phyloP scores from a whole-genome alignment of 164 flowering plant genomes.

The Chimonanthus praecox region DNA sequence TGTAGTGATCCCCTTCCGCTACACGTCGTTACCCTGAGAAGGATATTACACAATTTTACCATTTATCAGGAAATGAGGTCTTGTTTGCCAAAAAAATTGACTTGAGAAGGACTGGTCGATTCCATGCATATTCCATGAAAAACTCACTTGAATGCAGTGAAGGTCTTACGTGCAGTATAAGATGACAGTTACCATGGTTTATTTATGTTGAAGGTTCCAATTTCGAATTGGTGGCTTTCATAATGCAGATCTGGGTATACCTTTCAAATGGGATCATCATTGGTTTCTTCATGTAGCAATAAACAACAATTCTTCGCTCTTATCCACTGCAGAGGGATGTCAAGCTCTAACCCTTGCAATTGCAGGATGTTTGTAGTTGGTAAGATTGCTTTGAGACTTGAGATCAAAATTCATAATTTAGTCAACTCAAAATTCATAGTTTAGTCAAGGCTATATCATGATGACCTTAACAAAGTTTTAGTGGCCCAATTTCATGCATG shows the following conservation, averaged over 20 bases:
- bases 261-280: slow-evolving; percentile 81
- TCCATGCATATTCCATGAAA: slow-evolving; percentile 48
- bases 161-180: slow-evolving; percentile 51
- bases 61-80: slow-evolving; percentile 26
- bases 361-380: slow-evolving; percentile 84
- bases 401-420: slow-evolving; percentile 38
- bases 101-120: slow-evolving; percentile 30
- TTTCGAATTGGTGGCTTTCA: slow-evolving; percentile 99
- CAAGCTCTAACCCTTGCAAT: slow-evolving; percentile 64
- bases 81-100: slow-evolving; percentile 23
- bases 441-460: slow-evolving; percentile 37
- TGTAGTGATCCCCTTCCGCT: background rate
- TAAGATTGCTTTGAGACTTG: slow-evolving; percentile 90
- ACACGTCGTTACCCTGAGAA: background rate
- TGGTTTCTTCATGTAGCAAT: slow-evolving; percentile 91
- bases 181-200: slow-evolving; percentile 88
- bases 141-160: slow-evolving; percentile 48
- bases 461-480: slow-evolving; percentile 34
- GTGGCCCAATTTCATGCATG: slow-evolving; percentile 36
- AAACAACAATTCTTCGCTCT: slow-evolving; percentile 66
- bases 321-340: slow-evolving; percentile 76
- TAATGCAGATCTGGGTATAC: slow-evolving; percentile 98
- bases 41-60: slow-evolving; percentile 4
- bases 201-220: slow-evolving; percentile 78
- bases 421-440: slow-evolving; percentile 28